phyloP scores from a whole-genome alignment of 2,329 filamentous ascomycete genomes.

The Aspergillus quadricinctus region DNA sequence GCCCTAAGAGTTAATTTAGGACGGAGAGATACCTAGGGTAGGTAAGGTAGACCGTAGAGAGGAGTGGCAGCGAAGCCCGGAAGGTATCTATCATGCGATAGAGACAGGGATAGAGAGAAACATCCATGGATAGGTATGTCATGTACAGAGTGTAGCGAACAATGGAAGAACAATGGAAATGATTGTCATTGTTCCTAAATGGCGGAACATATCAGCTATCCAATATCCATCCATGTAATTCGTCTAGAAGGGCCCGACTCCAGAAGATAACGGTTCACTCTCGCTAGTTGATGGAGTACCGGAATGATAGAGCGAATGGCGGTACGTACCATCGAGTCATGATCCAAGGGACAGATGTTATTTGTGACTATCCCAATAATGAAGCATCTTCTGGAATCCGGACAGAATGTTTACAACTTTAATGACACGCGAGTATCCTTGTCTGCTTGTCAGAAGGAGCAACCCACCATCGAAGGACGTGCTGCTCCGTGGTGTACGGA shows the following conservation, averaged over 20 bases:
- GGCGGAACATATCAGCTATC: neutral
- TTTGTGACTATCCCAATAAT: neutral
- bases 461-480: neutral
- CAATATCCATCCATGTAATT: neutral
- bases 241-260: neutral
- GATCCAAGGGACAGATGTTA: neutral
- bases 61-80: no score
- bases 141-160: no score
- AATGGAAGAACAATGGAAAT: no score
- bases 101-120: neutral
- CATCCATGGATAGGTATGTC: neutral
- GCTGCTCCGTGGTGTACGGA: neutral
- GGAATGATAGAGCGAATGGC: neutral
- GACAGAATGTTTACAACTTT: neutral
- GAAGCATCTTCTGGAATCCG: neutral
- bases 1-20: neutral
- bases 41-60: neutral
- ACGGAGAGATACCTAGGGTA: neutral
- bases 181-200: no score
- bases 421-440: neutral
- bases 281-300: neutral
- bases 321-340: neutral
- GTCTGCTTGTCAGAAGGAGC: neutral
- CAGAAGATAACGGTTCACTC: neutral
- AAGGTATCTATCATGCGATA: neutral